Evolutionary conservation across 1,139 yeast genomes (phyloP).

Genomic region (Dujonia santamariae): DNA sequence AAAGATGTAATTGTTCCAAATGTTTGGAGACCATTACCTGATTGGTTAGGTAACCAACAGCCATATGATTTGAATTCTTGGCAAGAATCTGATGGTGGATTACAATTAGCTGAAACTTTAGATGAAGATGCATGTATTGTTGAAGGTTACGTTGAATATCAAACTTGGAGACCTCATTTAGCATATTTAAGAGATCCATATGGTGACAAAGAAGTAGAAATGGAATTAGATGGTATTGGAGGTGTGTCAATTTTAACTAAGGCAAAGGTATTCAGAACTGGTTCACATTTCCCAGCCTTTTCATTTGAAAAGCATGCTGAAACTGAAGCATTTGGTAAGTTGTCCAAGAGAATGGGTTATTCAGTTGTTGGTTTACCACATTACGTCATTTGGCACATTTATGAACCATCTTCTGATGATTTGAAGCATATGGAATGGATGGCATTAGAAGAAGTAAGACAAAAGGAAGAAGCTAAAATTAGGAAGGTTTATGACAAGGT

Average conservation of each 20-base stretch:
- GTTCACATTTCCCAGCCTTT: conserved; percentile 87
- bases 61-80: conserved; percentile 90
- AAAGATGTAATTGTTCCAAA: conserved; percentile 68
- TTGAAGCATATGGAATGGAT: conserved; percentile 94
- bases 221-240: conserved; percentile 89
- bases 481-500: conserved; percentile 69
- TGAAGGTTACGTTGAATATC: conserved; percentile 89
- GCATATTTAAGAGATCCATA: conserved; percentile 84
- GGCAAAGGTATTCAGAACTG: conserved; percentile 75
- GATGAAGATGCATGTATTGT: conserved; percentile 89
- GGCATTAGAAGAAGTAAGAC: conserved; percentile 86
- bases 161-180: conserved; percentile 89
- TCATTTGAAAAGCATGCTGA: conserved; percentile 90
- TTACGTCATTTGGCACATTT: conserved; percentile 89
- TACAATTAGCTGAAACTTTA: conserved; percentile 70
- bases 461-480: conserved; percentile 61
- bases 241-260: conserved; percentile 83
- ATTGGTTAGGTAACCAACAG: conserved; percentile 85
- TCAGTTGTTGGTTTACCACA: conserved; percentile 84
- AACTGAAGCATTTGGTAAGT: conserved; percentile 89
- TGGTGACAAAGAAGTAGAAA: conserved; percentile 82
- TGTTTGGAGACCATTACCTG: conserved; percentile 90
- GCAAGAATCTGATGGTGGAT: conserved; percentile 85
- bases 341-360: conserved; percentile 78
- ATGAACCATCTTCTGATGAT: conserved; percentile 85